Evolutionary conservation across 768 basidiomycete species (phyloP).

Genomic region (Mycena kentingensis): DNA sequence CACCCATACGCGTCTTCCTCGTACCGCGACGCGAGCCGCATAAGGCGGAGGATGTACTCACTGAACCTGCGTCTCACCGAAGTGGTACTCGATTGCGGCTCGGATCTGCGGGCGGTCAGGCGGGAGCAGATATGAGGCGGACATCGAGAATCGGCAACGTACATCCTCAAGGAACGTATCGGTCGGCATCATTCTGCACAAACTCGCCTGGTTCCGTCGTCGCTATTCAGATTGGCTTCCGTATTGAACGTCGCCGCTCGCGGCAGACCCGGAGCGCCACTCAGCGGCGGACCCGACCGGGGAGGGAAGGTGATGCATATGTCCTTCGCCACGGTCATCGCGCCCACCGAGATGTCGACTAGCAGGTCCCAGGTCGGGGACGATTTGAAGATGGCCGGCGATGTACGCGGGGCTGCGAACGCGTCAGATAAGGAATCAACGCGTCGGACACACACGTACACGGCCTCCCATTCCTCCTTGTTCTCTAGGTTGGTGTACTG

Average conservation of each 20-base stretch:
- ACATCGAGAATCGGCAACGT: slow-evolving; percentile 39
- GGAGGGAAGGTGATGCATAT: slow-evolving; percentile 63
- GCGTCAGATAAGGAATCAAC: slow-evolving; percentile 7
- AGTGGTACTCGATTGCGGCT: slow-evolving; percentile 86
- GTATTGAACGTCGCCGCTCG: slow-evolving; percentile 67
- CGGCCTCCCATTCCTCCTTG: slow-evolving; percentile 86
- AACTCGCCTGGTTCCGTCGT: slow-evolving; percentile 62
- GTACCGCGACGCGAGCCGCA: slow-evolving; percentile 85
- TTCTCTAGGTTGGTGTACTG: slow-evolving; percentile 92
- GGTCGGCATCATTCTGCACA: slow-evolving; percentile 68
- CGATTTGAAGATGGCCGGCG: slow-evolving; percentile 93
- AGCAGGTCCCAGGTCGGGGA: slow-evolving; percentile 90
- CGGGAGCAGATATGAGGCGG: not conserved
- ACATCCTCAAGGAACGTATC: slow-evolving; percentile 94
- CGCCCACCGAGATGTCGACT: slow-evolving; percentile 86
- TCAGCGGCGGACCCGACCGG: slow-evolving; percentile 39
- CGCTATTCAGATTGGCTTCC: slow-evolving; percentile 61
- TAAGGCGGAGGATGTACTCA: slow-evolving; percentile 86
- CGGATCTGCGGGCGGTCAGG: slow-evolving; percentile 59
- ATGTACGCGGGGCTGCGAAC: slow-evolving; percentile 82
- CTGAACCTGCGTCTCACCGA: slow-evolving; percentile 89
- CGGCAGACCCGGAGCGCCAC: slow-evolving; percentile 46
- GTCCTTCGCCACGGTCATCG: slow-evolving; percentile 86
- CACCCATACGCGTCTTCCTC: slow-evolving; percentile 82
- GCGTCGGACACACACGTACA: slow-evolving; percentile 52